Evolutionary conservation across 2,329 filamentous ascomycete genomes (phyloP).

Genomic region (Aspergillus fijiensis): DNA sequence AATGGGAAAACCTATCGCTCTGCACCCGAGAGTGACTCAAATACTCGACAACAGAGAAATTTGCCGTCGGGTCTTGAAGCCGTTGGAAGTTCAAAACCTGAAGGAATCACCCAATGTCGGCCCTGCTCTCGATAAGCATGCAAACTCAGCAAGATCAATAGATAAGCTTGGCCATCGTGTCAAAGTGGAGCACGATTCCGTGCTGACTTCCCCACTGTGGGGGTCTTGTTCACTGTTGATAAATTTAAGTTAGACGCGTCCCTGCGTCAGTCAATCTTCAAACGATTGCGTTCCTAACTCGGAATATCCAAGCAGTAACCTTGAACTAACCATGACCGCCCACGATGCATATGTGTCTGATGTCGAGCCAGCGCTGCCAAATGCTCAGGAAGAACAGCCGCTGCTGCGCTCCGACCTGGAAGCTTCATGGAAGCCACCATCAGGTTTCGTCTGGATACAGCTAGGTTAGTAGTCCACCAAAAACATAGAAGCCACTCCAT

Average conservation of each 20-base stretch:
- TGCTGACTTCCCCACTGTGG: not conserved
- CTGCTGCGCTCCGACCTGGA: conserved; percentile 19
- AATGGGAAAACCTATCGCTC: too few species aligned
- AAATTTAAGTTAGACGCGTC: not conserved
- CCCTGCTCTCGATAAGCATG: too few species aligned
- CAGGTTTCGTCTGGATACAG: conserved; percentile 59
- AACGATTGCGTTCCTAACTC: not conserved
- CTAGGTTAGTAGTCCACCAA: conserved; percentile 38
- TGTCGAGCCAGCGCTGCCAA: not conserved
- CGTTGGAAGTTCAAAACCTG: too few species aligned
- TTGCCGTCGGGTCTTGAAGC: too few species aligned
- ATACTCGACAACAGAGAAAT: too few species aligned
- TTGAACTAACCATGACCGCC: not conserved
- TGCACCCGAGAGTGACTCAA: too few species aligned
- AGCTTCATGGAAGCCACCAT: conserved; percentile 49
- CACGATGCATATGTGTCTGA: not conserved
- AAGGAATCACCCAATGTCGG: too few species aligned
- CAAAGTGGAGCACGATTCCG: not conserved
- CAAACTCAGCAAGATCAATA: not conserved
- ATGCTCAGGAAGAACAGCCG: conserved; percentile 25
- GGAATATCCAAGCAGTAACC: not conserved
- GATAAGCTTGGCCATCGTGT: not conserved
- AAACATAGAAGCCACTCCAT: not conserved
- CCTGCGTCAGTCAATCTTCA: not conserved
- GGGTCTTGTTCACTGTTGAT: not conserved